Evolutionary conservation across 2,329 filamentous ascomycete genomes (phyloP).

Genomic region (Ascochyta fabae): DNA sequence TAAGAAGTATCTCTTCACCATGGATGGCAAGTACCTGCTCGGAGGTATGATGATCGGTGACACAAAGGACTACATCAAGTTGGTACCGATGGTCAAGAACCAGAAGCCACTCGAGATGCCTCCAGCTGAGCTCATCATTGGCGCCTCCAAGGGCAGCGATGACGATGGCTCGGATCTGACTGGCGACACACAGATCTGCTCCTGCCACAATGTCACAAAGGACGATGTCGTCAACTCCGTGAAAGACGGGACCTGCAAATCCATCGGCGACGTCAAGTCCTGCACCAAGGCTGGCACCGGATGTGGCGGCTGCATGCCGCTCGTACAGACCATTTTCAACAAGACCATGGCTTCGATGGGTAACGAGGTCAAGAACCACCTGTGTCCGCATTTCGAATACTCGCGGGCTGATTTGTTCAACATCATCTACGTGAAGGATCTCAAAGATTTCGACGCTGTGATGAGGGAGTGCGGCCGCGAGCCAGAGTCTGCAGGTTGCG

Average conservation of each 20-base stretch:
- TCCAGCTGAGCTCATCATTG: slow-evolving; percentile 83
- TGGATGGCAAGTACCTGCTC: slow-evolving; percentile 86
- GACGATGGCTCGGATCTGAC: slow-evolving; percentile 75
- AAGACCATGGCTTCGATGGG: slow-evolving; percentile 85
- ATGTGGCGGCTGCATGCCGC: slow-evolving; percentile 87
- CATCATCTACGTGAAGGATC: slow-evolving; percentile 80
- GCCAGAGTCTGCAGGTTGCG: slow-evolving; percentile 76
- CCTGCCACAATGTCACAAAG: slow-evolving; percentile 91
- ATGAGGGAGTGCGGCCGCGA: slow-evolving; percentile 81
- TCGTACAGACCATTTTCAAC: slow-evolving; percentile 90
- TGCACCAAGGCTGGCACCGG: slow-evolving; percentile 93
- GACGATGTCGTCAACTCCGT: slow-evolving; percentile 75
- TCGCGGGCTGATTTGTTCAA: slow-evolving; percentile 89
- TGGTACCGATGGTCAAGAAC: slow-evolving; percentile 85
- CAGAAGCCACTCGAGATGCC: slow-evolving; percentile 80
- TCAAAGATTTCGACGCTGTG: slow-evolving; percentile 74
- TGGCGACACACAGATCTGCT: slow-evolving; percentile 88
- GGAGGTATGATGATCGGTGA: slow-evolving; percentile 99
- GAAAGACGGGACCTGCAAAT: slow-evolving; percentile 81
- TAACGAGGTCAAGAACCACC: slow-evolving; percentile 82
- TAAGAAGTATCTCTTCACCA: slow-evolving; percentile 91
- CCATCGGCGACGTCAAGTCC: slow-evolving; percentile 80
- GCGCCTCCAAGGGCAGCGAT: slow-evolving; percentile 74
- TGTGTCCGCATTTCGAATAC: slow-evolving; percentile 84
- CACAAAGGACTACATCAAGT: slow-evolving; percentile 86